phyloP scores from a whole-genome alignment of 148 eudicot genomes.

The Salicornia ramosissima region DNA sequence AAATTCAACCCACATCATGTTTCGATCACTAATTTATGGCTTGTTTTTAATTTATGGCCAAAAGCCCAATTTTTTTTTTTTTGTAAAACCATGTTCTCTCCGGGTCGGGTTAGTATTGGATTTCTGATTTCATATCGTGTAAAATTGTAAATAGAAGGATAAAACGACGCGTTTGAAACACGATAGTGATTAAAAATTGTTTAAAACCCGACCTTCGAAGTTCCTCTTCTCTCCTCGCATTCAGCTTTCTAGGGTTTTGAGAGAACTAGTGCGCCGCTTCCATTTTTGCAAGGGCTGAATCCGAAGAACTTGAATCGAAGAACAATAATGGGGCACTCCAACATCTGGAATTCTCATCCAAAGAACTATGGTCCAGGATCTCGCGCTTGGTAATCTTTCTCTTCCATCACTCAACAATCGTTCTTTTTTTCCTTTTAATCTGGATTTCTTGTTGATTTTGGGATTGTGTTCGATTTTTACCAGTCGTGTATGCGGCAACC shows the following conservation, averaged over 20 bases:
- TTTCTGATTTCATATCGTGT: no score
- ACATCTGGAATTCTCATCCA: conserved; percentile 41
- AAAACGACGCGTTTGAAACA: neutral
- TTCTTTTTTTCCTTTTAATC: neutral
- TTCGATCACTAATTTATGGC: no score
- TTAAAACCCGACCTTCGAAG: neutral
- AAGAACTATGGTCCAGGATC: conserved; percentile 41
- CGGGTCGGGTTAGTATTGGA: no score
- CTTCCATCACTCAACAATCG: neutral
- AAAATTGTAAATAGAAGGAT: neutral
- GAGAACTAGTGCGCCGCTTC: neutral
- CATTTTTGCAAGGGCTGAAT: neutral
- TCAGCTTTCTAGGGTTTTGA: conserved; percentile 8
- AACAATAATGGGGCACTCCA: conserved; percentile 34
- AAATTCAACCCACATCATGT: no score
- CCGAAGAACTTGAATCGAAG: neutral
- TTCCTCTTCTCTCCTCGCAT: neutral
- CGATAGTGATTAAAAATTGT: neutral
- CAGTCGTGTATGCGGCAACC: conserved; percentile 53
- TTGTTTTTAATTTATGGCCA: no score
- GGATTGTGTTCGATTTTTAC: no score
- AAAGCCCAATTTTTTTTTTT: no score
- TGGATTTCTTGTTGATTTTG: neutral
- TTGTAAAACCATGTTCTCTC: no score
- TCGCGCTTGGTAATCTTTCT: conserved; percentile 29